Conservation (phyloP, 2,329 filamentous ascomycete genomes). For the Chaetothyriales sp. region DNA sequence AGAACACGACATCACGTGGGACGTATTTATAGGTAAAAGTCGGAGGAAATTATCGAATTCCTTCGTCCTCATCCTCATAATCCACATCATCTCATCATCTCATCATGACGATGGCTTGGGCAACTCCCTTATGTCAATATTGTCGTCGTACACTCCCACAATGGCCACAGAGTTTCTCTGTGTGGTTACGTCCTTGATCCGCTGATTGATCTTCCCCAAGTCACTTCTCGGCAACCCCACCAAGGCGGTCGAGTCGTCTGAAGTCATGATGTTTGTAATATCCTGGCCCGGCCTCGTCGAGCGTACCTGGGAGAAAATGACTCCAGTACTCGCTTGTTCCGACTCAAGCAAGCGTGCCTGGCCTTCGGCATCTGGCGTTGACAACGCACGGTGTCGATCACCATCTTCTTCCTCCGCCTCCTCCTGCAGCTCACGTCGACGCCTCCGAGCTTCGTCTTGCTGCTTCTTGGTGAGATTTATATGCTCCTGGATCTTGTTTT, state of each 20-base stretch:
- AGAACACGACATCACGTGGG: not conserved
- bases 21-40: not conserved
- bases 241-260: not conserved
- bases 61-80: too few species aligned
- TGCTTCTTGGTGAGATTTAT: not conserved
- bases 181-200: not conserved
- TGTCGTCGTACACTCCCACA: not conserved
- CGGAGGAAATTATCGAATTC: too few species aligned
- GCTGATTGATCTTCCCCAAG: not conserved
- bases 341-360: not conserved
- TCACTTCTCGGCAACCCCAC: not conserved
- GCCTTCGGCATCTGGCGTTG: not conserved
- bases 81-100: too few species aligned
- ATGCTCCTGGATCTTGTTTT: not conserved
- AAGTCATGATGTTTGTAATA: slow-evolving; percentile 1
- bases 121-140: not conserved
- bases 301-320: not conserved
- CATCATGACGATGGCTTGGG: not conserved
- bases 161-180: not conserved
- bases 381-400: not conserved
- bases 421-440: not conserved
- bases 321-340: not conserved
- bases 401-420: not conserved
- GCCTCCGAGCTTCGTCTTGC: not conserved
- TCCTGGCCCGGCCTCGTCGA: not conserved